Conservation (phyloP, 805 yeast genomes). For the Middelhovenomyces tepae region DNA sequence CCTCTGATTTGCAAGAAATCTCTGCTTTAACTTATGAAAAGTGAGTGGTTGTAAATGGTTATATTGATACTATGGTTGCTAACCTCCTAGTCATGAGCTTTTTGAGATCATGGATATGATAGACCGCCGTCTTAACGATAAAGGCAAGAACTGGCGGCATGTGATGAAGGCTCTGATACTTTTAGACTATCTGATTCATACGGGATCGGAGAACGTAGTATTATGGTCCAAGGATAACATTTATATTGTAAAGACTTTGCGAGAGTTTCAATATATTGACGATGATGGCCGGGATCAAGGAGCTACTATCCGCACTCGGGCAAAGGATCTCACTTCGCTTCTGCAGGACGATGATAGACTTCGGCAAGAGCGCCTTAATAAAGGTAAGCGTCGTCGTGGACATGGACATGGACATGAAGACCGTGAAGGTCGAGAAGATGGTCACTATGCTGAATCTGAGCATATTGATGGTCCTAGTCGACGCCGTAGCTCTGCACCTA, state of each 20-base stretch:
- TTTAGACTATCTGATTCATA: constrained; percentile 77
- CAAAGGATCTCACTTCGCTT: constrained; percentile 76
- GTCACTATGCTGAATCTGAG: constrained; percentile 10
- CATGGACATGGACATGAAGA: constrained; percentile 8
- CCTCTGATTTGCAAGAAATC: constrained; percentile 73
- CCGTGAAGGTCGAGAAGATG: constrained; percentile 14
- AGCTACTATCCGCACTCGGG: constrained; percentile 77
- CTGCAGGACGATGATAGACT: constrained; percentile 77
- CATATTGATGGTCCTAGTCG: constrained; percentile 2
- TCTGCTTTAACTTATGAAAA: constrained; percentile 62
- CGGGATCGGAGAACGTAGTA: constrained; percentile 83
- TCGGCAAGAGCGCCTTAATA: constrained; percentile 51
- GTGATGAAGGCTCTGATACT: constrained; percentile 85
- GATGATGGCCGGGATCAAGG: constrained; percentile 80
- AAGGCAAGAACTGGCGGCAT: constrained; percentile 96
- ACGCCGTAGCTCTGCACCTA: too few relatives aligned
- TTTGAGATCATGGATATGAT: constrained; percentile 90
- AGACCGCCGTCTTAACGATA: constrained; percentile 85
- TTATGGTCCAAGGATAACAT: constrained; percentile 86
- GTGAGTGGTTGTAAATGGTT: constrained; percentile 24
- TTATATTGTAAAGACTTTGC: constrained; percentile 77
- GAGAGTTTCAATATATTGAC: constrained; percentile 81
- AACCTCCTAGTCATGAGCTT: constrained; percentile 46
- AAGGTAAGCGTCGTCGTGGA: constrained; percentile 18
- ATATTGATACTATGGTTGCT: constrained; percentile 19